These are phyloP conservation scores for Solanum chiquidenum DNA, from an alignment of 257 asterid species.

Conservation along the genomic window DNA sequence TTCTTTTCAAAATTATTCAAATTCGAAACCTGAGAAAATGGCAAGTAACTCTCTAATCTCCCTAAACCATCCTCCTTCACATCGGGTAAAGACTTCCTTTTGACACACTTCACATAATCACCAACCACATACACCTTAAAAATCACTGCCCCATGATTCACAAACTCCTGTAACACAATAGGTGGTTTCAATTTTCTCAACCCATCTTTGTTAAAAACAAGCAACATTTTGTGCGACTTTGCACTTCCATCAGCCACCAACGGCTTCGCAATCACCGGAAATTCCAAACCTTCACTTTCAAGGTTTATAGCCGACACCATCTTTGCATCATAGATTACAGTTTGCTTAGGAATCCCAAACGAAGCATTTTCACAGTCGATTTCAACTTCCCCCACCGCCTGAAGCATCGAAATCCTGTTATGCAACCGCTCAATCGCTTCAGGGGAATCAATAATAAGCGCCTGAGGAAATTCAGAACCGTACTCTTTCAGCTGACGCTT, in stretches of 20 bases:
- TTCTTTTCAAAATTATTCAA: slow-evolving; percentile 29
- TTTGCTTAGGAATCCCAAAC: slow-evolving; percentile 58
- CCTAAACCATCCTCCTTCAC: slow-evolving; percentile 43
- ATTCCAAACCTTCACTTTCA: slow-evolving; percentile 35
- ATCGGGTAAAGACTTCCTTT: slow-evolving; percentile 60
- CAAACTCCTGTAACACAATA: slow-evolving; percentile 60
- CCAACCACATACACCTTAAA: slow-evolving; percentile 79
- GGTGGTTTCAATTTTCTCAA: slow-evolving; percentile 60
- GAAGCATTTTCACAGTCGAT: slow-evolving; percentile 22
- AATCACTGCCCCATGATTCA: slow-evolving; percentile 63
- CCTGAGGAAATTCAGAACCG: slow-evolving; percentile 31
- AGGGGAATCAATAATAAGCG: slow-evolving; percentile 49
- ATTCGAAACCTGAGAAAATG: slow-evolving; percentile 56
- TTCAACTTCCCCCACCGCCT: slow-evolving; percentile 39
- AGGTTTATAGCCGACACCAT: slow-evolving; percentile 24
- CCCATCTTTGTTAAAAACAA: slow-evolving; percentile 48
- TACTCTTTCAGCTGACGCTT: slow-evolving; percentile 40
- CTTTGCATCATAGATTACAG: slow-evolving; percentile 30
- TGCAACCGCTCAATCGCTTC: slow-evolving; percentile 57
- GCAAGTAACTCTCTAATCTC: slow-evolving; percentile 27
- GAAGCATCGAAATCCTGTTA: slow-evolving; percentile 65
- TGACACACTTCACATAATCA: slow-evolving; percentile 56
- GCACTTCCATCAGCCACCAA: slow-evolving; percentile 68
- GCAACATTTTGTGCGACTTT: slow-evolving; percentile 58
- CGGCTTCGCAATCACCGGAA: slow-evolving; percentile 67